Base-by-base conservation (phyloP, 371 early-diverging fungal species). In the Zancudomyces culisetae region DNA sequence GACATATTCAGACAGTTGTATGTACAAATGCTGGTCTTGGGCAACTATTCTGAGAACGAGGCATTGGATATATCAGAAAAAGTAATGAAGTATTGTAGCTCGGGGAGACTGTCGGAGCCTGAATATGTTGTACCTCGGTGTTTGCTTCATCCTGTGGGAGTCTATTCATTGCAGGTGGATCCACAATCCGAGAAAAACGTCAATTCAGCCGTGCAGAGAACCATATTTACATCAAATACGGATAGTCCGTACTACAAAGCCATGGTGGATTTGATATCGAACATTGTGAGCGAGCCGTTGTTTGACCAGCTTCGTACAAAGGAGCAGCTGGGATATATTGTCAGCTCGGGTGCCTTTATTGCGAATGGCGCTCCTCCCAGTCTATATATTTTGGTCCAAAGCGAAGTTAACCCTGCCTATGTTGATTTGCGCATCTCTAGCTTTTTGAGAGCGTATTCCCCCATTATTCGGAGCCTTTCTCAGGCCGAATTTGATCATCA, bases 221-320 rank as follows among this genome's bases (percentile, higher is more conserved):
- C 48, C 55, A 59, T 65, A 6, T 60, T 52, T 45, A 29, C 55
- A 12, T 60, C 62, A 6, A 24, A 18, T 19, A 27, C 49, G 22
- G 51, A 47, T 27, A 57, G 56, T 53, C 46, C 20, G 18, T 53
- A 27, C 10, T 63, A 73, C n/a, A 76, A 85, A 27, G 80, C 79
- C 2, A 65, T 71, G n/a, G 56, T 81, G 24, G 74, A 74, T 24
- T 64, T 96, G 26, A 53, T 88, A 56, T 72, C 77, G 0, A 84
- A 87, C 55, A 80, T 94, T 21, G 66, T 79, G 2, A 70, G 77
- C 51, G 91, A 93, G 61, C 89, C 93, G 13, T 86, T 80, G 58
- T 96, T 92, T 67, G 82, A 92, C 64, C 82, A 82, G 59, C 69
- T 96, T 41, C 77, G 94, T 24, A 94, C 95, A 3, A 87, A 90